Evolutionary conservation across 1,284 basidiomycete genomes (phyloP).

Genomic region (Ceratobasidium sp.): DNA sequence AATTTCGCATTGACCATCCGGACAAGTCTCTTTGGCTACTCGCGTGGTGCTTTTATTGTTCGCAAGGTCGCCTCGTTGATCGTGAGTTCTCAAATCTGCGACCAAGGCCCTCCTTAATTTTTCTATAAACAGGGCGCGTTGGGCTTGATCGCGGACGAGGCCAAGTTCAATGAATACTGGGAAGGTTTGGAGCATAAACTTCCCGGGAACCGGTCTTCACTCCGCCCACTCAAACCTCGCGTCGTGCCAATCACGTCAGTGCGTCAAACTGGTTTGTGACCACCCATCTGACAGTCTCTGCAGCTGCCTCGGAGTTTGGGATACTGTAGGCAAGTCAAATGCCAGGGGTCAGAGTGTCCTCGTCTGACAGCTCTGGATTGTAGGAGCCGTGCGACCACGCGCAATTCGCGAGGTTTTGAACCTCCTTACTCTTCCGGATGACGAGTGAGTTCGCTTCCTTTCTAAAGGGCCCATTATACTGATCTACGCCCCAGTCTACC

Average conservation of each 20-base stretch:
- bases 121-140: neutral
- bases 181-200: neutral
- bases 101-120: neutral
- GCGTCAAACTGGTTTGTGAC: neutral
- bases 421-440: constrained; percentile 19
- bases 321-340: constrained; percentile 25
- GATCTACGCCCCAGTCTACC: constrained; percentile 14
- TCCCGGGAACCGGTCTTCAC: neutral
- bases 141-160: neutral
- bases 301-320: constrained; percentile 32
- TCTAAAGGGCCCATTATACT: neutral
- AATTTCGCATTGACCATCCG: neutral
- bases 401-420: neutral
- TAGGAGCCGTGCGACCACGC: constrained; percentile 16
- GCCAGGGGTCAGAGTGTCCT: neutral
- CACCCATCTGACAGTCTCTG: neutral
- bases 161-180: constrained; percentile 18
- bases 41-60: constrained; percentile 42
- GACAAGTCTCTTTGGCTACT: constrained; percentile 30
- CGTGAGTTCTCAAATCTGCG: constrained; percentile 2
- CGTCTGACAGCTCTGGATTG: neutral
- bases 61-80: constrained; percentile 43
- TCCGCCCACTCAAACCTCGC: neutral
- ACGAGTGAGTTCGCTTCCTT: constrained; percentile 5
- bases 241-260: constrained; percentile 12